These are phyloP conservation scores for Chaetoceros muelleri DNA, from an alignment of 108 stramenopile genomes.

Conservation along the genomic window DNA sequence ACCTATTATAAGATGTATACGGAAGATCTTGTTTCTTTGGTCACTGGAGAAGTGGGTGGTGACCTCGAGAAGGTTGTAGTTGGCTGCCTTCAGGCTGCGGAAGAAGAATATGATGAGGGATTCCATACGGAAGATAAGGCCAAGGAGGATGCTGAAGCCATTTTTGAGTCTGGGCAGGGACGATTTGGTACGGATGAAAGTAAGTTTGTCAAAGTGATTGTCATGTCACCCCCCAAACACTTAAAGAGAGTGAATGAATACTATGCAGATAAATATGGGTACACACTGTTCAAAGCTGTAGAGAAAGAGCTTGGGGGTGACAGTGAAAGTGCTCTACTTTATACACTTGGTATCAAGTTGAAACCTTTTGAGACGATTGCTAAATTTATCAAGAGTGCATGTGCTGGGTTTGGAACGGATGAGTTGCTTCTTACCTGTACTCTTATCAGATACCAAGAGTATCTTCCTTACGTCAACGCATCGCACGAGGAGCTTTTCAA, in stretches of 20 bases:
- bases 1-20: conserved; percentile 54
- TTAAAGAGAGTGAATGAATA: conserved; percentile 25
- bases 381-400: conserved; percentile 44
- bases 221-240: conserved; percentile 30
- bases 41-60: conserved; percentile 41
- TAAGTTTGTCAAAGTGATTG: conserved; percentile 34
- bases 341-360: conserved; percentile 44
- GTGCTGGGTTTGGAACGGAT: conserved; percentile 57
- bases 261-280: conserved; percentile 50
- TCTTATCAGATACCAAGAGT: conserved; percentile 44
- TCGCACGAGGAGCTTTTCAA: conserved; percentile 45
- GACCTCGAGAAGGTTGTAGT: conserved; percentile 13
- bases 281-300: conserved; percentile 50
- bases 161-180: conserved; percentile 53
- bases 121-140: conserved; percentile 53
- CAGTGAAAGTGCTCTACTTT: conserved; percentile 23
- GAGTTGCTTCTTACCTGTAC: conserved; percentile 41
- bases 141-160: conserved; percentile 41
- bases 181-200: conserved; percentile 51
- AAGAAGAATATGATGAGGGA: conserved; percentile 49
- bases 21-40: conserved; percentile 43
- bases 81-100: conserved; percentile 43
- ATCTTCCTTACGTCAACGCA: conserved; percentile 33
- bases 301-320: conserved; percentile 63
- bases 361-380: conserved; percentile 50